phyloP scores from a whole-genome alignment of 2,329 filamentous ascomycete species.

The Aspergillus fructus region DNA sequence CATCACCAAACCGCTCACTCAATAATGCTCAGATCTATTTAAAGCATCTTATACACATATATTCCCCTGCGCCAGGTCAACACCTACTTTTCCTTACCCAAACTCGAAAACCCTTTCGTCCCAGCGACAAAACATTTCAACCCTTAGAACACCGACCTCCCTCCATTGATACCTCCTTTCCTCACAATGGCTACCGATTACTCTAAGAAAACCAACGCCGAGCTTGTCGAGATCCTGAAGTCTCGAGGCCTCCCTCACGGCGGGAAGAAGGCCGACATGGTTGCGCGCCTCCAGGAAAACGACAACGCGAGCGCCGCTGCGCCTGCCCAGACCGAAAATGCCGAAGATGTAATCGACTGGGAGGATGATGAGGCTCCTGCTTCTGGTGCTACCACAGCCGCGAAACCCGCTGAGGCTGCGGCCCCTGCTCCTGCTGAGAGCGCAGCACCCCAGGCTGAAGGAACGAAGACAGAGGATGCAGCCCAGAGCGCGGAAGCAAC shows the following conservation, averaged over 20 bases:
- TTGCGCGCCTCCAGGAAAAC: constrained; percentile 48
- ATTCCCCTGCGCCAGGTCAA: neutral
- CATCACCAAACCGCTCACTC: neutral
- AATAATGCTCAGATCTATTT: neutral
- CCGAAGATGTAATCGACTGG: constrained; percentile 48
- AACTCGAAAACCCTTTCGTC: neutral
- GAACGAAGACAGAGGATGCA: constrained; percentile 19
- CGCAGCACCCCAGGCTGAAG: constrained; percentile 25
- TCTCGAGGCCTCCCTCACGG: constrained; percentile 47
- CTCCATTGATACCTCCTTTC: neutral
- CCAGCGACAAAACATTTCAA: neutral
- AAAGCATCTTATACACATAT: neutral
- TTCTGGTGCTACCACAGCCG: constrained; percentile 20
- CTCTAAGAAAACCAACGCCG: constrained; percentile 51
- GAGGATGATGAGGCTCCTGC: constrained; percentile 41
- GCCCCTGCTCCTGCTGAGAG: constrained; percentile 12
- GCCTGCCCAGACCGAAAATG: constrained; percentile 27
- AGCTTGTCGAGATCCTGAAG: constrained; percentile 51
- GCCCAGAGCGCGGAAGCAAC: constrained; percentile 14
- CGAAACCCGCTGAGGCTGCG: constrained; percentile 32
- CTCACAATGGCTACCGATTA: constrained; percentile 45
- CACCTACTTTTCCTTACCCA: neutral
- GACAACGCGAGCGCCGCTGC: constrained; percentile 31
- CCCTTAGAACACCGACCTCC: neutral
- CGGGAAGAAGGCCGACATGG: constrained; percentile 52